These are phyloP conservation scores for Cordyceps militaris DNA, from an alignment of 2,329 filamentous ascomycete genomes.

Conservation along the genomic window DNA sequence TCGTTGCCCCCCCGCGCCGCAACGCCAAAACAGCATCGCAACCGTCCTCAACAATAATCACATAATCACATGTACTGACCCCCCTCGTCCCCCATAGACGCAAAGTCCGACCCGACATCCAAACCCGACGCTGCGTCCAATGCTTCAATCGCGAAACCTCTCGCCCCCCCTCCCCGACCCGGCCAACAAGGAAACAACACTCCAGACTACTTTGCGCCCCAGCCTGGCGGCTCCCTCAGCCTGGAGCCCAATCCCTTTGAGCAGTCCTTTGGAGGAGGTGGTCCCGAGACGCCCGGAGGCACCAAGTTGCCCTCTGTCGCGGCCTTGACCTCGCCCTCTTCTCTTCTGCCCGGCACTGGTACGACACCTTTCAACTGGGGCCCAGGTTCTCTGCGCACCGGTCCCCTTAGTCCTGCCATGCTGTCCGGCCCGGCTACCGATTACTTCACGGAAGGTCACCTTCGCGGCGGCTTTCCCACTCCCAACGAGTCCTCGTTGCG, in stretches of 20 bases:
- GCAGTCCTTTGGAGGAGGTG: conserved; percentile 70
- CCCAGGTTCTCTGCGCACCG: conserved; percentile 77
- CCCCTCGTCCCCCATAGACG: conserved; percentile 28
- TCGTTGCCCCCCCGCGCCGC: not conserved
- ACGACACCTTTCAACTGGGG: conserved; percentile 73
- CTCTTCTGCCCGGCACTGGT: conserved; percentile 66
- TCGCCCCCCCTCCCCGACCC: conserved; percentile 65
- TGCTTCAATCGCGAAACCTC: conserved; percentile 55
- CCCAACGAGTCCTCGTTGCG: conserved; percentile 93
- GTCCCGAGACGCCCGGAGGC: conserved; percentile 73
- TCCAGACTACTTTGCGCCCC: conserved; percentile 62
- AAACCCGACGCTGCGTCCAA: conserved; percentile 48
- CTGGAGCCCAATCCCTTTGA: conserved; percentile 96
- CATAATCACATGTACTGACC: conserved; percentile 3
- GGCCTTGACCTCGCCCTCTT: conserved; percentile 81
- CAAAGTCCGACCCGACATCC: conserved; percentile 38
- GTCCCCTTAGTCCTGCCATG: conserved; percentile 95
- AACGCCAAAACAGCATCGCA: not conserved
- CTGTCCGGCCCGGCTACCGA: conserved; percentile 78
- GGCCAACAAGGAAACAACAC: conserved; percentile 47
- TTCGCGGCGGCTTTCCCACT: conserved; percentile 82
- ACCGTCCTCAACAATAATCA: not conserved
- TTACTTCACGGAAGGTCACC: conserved; percentile 77
- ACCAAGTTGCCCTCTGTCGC: conserved; percentile 84
- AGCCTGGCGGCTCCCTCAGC: conserved; percentile 50